Evolutionary conservation across 768 basidiomycete genomes (phyloP).

Genomic region (Lactarius indigo): DNA sequence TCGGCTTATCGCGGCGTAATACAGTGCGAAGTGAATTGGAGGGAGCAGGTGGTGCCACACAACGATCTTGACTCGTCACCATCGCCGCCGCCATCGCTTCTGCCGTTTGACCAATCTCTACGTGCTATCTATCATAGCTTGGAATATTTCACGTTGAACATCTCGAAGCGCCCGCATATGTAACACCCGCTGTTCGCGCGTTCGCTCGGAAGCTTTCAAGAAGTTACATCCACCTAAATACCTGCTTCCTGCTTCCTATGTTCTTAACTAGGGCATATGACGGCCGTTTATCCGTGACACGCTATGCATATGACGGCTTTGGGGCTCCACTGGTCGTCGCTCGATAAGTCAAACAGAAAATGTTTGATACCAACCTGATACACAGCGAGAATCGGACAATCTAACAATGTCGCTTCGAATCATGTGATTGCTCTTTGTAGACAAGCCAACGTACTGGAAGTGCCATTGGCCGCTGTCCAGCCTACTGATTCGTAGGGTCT

Average conservation of each 20-base stretch:
- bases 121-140: not conserved
- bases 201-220: not conserved
- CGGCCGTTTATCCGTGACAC: not conserved
- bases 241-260: conserved; percentile 4
- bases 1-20: not conserved
- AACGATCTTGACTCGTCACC: not conserved
- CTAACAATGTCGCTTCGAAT: not conserved
- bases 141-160: not conserved
- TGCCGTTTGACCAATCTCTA: not conserved
- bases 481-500: not conserved
- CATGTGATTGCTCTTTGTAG: not conserved
- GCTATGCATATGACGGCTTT: not conserved
- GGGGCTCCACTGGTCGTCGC: not conserved
- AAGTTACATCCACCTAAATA: conserved; percentile 4
- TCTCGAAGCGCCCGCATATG: conserved; percentile 4
- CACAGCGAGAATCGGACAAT: not conserved
- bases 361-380: not conserved
- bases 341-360: not conserved
- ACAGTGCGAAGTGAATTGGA: conserved; percentile 13
- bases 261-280: conserved; percentile 11
- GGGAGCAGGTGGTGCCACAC: conserved; percentile 1
- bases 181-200: conserved; percentile 10
- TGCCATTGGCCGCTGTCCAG: not conserved
- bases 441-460: not conserved
- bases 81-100: not conserved